Evolutionary conservation across 169 alveolate species (phyloP), one percentile per base, ranked within the genome.

Genomic region (Plasmodium cynomolgi): DNA sequence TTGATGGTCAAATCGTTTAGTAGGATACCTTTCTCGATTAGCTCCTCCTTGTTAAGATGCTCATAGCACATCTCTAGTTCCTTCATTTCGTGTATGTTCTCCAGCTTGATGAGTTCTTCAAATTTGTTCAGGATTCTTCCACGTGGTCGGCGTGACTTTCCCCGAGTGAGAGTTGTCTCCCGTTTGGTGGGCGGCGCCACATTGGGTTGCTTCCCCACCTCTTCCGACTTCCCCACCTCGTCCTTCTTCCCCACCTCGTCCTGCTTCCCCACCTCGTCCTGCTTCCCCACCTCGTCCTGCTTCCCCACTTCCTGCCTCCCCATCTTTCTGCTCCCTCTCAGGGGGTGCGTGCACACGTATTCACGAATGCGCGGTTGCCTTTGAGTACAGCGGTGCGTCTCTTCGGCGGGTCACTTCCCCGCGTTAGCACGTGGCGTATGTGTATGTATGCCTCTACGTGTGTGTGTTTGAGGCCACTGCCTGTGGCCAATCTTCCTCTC

Each of bases 51-150:
- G 73, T 7, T 88, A 29, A 88, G 50, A 80, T 88, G 72, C 37
- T 58, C 94, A 68, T 88, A 88, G 44, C 94, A 88, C 82, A 88
- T 29, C 58, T 88, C 80, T 23, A 80, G 26, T 39, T 88, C 94
- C 54, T 80, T 88, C n/a, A 37, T 39, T 88, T 88, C 94, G 44
- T 88, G 50, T 15, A 88, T 79, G 37, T 88, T 26, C 34, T 88
- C 94, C 7, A 88, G 54, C 50, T 62, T 88, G 26, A 88, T 88
- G 33, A 88, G 56, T n/a, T 58, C 83, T 26, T 80, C 83, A 80
- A 88, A 88, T 15, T 41, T 56, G 17, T 88, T 77, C 56, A 88
- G 37, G 20, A 88, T 20, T 37, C 34, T 68, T 33, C 75, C 34
- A 33, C 72, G 62, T 33, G 39, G 26, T 11, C 39, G 13, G n/a